Base-by-base conservation (phyloP, 179 eudicot genomes). In the Patellifolia procumbens region DNA sequence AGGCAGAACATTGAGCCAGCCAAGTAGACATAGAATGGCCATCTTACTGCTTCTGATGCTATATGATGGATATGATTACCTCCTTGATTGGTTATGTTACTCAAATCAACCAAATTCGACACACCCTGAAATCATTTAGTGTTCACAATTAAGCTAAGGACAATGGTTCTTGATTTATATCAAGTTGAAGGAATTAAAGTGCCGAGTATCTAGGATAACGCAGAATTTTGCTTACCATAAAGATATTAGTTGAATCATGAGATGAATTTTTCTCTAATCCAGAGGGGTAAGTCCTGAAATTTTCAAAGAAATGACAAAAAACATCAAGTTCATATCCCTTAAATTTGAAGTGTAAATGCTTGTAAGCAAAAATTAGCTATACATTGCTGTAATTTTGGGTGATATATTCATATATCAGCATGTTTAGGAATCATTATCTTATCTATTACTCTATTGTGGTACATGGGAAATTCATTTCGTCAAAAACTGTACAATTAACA, bases 21-120 rank as follows among this genome's bases (percentile, higher is more conserved):
- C 58, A 94, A 73, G 89, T 92, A 94, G 22, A 94, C 88, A 63
- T 86, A 92, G 78, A 94, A 92, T 0, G 98, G 98, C 98, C 98
- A 92, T 70, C 83, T 79, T 60, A 89, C 81, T 22, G 87, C 69
- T 39, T 22, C 16, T 20, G 74, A 42, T 48, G 5, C 29, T 59
- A 28, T 75, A 61, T n/a, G 71, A 22, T 20, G 81, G 8, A 19
- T 63, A 59, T 68, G 32, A 32, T 45, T 48, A 17, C 37, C 70
- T 42, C 65, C 76, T 69, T 66, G 64, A 11, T 73, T 45, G 34
- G 75, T 15, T 48, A 83, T 53, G 79, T 83, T 81, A 46, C 84
- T 82, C 70, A 89, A 74, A 74, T 88, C 78, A 9, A 83, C 76
- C 64, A 84, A 51, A 22, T 81, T 82, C 66, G 91, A 74, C 76